Conservation (phyloP, 176 grass and related monocot species). For the sorghum (Sorghum bicolor) region DNA sequence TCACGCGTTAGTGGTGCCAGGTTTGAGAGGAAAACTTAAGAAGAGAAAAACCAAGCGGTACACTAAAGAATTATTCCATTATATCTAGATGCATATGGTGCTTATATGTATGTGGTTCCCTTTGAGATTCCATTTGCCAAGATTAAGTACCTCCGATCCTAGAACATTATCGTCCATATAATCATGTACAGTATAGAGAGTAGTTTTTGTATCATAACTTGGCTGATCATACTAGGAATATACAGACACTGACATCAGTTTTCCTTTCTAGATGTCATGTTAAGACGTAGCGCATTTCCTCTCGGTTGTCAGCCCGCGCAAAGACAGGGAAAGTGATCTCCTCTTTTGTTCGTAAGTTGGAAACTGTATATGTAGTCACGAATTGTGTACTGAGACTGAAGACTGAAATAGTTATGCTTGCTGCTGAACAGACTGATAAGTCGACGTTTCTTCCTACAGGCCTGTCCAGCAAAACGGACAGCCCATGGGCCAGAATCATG, state of each 20-base stretch:
- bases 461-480: not conserved
- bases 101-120: no score
- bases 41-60: not conserved
- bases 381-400: not conserved
- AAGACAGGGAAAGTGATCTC: not conserved
- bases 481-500: not conserved
- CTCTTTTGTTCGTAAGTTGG: not conserved
- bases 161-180: no score
- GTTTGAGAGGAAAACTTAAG: not conserved
- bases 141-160: no score
- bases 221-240: no score
- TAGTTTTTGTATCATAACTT: no score
- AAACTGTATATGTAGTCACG: not conserved
- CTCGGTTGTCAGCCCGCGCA: not conserved
- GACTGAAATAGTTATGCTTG: not conserved
- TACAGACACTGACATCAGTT: no score
- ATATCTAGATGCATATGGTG: no score
- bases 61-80: not conserved
- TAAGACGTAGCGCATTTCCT: no score
- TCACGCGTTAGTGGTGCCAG: no score
- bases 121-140: no score
- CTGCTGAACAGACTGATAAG: not conserved
- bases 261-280: no score
- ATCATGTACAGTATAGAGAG: no score
- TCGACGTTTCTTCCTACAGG: not conserved